Conservation (phyloP, 2,329 filamentous ascomycete genomes). For the Teratosphaeria pseudoeucalypti region DNA sequence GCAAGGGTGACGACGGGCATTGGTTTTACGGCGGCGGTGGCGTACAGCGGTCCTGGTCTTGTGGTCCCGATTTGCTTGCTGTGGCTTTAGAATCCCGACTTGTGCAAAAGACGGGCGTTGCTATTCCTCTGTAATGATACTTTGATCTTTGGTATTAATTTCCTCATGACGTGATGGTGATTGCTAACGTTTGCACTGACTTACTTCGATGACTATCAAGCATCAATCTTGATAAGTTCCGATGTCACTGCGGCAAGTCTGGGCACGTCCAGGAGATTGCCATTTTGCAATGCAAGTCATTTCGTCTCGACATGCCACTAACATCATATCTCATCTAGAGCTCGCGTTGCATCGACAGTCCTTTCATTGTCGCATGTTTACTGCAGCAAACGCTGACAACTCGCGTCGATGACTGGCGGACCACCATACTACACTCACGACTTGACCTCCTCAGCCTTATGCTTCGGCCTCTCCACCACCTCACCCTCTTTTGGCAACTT, state of each 20-base stretch:
- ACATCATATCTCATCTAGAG: not conserved
- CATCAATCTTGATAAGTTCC: too few relatives aligned
- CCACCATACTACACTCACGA: not conserved
- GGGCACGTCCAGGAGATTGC: too few relatives aligned
- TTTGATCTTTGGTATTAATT: not conserved
- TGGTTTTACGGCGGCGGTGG: not conserved
- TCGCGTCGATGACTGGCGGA: not conserved
- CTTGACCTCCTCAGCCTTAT: conserved; percentile 15
- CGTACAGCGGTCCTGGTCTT: not conserved
- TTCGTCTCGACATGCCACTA: not conserved
- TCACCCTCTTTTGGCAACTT: conserved; percentile 22
- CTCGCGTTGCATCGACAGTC: not conserved
- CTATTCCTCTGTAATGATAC: not conserved
- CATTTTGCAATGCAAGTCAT: too few relatives aligned
- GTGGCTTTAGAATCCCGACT: not conserved
- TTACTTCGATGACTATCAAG: too few relatives aligned
- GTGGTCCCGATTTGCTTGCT: not conserved
- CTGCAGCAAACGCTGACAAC: not conserved
- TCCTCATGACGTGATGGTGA: too few relatives aligned
- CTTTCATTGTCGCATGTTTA: not conserved
- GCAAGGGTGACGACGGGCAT: not conserved
- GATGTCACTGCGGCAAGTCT: too few relatives aligned
- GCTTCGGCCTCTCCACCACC: conserved; percentile 25
- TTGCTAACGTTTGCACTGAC: too few relatives aligned
- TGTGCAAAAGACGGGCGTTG: not conserved